Evolutionary conservation across 2,329 filamentous ascomycete species (phyloP).

Genomic region (Hawksworthiomyces lignivorus): DNA sequence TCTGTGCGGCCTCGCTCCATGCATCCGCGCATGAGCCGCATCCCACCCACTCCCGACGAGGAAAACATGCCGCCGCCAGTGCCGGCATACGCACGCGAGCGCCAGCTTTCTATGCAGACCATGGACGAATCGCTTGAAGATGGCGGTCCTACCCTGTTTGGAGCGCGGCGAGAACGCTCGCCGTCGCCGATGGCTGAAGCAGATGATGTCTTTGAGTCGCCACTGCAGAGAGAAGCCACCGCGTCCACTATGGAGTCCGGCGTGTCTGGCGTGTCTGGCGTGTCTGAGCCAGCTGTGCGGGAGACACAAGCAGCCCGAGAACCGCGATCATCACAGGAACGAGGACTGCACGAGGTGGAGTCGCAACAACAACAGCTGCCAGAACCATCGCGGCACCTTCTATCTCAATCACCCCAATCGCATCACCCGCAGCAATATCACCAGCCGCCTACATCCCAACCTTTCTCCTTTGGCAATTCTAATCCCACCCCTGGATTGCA

Average conservation of each 20-base stretch:
- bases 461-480: constrained; percentile 24
- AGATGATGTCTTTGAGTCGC: constrained; percentile 5
- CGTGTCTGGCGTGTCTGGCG: no score
- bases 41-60: constrained; percentile 41
- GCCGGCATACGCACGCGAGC: constrained; percentile 34
- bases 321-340: background rate
- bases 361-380: background rate
- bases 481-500: constrained; percentile 7
- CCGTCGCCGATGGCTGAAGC: constrained; percentile 42
- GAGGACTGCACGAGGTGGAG: background rate
- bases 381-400: background rate
- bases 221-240: background rate
- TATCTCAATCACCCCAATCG: background rate
- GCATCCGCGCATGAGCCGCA: constrained; percentile 65
- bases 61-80: constrained; percentile 36
- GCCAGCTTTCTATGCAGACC: constrained; percentile 17
- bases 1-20: constrained; percentile 60
- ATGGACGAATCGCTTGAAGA: constrained; percentile 26
- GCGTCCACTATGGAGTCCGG: background rate
- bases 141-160: constrained; percentile 35
- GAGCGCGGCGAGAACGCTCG: constrained; percentile 50
- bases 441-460: constrained; percentile 18
- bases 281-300: no score
- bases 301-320: background rate
- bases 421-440: background rate